Evolutionary conservation across 129 eudicot genomes (phyloP).

Genomic region (Apium graveolens): DNA sequence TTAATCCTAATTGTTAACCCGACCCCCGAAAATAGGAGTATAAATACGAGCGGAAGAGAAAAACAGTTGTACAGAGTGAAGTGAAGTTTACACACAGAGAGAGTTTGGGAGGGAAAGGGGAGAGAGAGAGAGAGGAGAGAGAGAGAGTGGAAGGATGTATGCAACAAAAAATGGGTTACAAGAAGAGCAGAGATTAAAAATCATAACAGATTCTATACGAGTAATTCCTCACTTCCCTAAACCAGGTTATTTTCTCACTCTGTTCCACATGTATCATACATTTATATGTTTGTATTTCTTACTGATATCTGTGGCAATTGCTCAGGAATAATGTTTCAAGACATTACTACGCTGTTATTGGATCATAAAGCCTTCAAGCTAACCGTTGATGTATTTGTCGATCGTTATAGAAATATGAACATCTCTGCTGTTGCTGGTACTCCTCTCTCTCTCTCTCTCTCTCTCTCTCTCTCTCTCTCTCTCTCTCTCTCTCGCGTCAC

Average conservation of each 20-base stretch:
- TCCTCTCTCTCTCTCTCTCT: slow-evolving; percentile 7
- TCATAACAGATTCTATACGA: slow-evolving; percentile 69
- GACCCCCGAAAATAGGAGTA: not conserved
- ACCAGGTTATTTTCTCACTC: slow-evolving; percentile 31
- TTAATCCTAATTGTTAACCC: no score
- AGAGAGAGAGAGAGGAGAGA: not conserved
- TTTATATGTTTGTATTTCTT: not conserved
- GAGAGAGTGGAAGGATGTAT: slow-evolving; percentile 34
- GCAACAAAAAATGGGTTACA: slow-evolving; percentile 73
- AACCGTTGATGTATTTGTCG: slow-evolving; percentile 85
- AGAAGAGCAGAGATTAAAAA: slow-evolving; percentile 75
- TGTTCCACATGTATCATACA: slow-evolving; percentile 9
- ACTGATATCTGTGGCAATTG: not conserved
- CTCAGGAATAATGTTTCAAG: slow-evolving; percentile 94
- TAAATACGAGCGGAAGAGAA: not conserved
- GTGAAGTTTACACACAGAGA: not conserved
- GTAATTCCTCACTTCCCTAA: slow-evolving; percentile 85
- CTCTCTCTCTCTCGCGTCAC: not conserved
- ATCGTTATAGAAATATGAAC: slow-evolving; percentile 69
- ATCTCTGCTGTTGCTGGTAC: slow-evolving; percentile 96
- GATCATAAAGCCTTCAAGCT: slow-evolving; percentile 81
- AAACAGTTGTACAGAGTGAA: not conserved
- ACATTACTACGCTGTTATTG: slow-evolving; percentile 78
- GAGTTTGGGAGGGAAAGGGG: not conserved
- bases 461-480: not conserved